Percentiles rank a stretch among this genome's conserved stretches.
Evolutionary conservation across 495 filamentous ascomycete species (phyloP).

Genomic region (Ramalina peruviana): DNA sequence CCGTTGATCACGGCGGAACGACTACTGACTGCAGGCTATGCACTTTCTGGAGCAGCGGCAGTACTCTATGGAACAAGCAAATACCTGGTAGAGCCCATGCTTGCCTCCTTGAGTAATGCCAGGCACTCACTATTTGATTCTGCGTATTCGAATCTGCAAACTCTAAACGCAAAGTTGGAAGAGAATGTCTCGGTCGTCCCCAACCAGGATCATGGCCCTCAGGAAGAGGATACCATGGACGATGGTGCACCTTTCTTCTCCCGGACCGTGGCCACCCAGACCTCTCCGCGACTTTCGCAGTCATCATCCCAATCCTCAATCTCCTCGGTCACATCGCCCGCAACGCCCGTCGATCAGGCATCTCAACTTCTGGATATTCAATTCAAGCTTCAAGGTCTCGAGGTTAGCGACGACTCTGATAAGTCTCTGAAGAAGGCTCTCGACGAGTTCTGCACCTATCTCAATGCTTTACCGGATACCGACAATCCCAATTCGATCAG

Average conservation of each 20-base stretch:
- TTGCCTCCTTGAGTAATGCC: constrained; percentile 54
- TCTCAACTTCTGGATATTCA: constrained; percentile 1
- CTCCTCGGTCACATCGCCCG: not conserved
- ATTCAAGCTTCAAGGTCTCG: not conserved
- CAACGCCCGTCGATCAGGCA: not conserved
- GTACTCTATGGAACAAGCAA: constrained; percentile 69
- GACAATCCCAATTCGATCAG: constrained; percentile 21
- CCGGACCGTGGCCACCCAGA: constrained; percentile 79
- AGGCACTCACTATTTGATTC: constrained; percentile 68
- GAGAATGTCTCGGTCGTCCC: constrained; percentile 50
- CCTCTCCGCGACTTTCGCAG: constrained; percentile 39
- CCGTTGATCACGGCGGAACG: constrained; percentile 66
- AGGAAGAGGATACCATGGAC: constrained; percentile 20
- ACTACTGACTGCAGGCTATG: constrained; percentile 66
- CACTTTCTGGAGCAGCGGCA: constrained; percentile 53
- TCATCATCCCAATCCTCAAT: constrained; percentile 17
- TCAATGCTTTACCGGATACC: constrained; percentile 30
- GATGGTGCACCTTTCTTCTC: constrained; percentile 80
- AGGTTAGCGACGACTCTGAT: constrained; percentile 17
- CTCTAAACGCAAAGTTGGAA: constrained; percentile 63
- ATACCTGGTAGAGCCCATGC: constrained; percentile 74
- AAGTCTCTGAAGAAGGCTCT: constrained; percentile 29
- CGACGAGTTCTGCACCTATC: constrained; percentile 35
- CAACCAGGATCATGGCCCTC: constrained; percentile 14
- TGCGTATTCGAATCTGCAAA: constrained; percentile 45